Percentiles rank a stretch among this genome's conserved stretches.
Conservation (phyloP, 139 green algal species). For the Ulvella scutata region DNA sequence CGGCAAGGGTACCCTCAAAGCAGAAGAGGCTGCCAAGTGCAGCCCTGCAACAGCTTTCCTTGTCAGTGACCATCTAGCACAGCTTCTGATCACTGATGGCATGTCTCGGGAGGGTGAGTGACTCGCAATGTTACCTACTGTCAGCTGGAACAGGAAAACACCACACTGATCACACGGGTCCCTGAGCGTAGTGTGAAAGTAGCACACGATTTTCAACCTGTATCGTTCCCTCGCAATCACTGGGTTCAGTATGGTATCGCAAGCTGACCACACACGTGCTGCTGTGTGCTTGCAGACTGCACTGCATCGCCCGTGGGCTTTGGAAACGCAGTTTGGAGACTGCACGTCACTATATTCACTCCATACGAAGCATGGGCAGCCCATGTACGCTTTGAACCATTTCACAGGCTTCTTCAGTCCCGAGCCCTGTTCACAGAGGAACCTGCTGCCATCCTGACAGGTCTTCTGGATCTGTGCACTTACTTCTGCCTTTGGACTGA, state of each 20-base stretch:
- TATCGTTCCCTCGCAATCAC: too few species aligned
- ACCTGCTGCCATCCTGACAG: not conserved
- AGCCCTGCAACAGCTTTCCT: not conserved
- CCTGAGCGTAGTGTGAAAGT: too few species aligned
- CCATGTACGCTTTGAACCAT: not conserved
- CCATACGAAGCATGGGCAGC: not conserved
- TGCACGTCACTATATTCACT: not conserved
- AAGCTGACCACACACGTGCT: too few species aligned
- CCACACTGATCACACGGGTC: not conserved
- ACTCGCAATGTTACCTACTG: not conserved
- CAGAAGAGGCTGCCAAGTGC: not conserved
- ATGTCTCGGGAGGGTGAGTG: not conserved
- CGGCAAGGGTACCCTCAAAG: not conserved
- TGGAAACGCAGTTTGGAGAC: not conserved
- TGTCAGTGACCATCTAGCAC: not conserved
- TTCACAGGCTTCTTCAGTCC: not conserved
- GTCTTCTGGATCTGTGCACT: slow-evolving; percentile 28
- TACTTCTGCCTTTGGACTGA: slow-evolving; percentile 62
- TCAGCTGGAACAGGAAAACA: not conserved
- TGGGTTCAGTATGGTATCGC: too few species aligned
- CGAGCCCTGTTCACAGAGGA: not conserved
- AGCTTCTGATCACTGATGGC: not conserved
- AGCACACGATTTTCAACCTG: too few species aligned
- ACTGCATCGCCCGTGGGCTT: too few species aligned
- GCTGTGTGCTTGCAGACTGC: too few species aligned